These are phyloP conservation scores for Hemisphaericaspora subhashii DNA, from an alignment of 1,139 yeast genomes.

Conservation along the genomic window DNA sequence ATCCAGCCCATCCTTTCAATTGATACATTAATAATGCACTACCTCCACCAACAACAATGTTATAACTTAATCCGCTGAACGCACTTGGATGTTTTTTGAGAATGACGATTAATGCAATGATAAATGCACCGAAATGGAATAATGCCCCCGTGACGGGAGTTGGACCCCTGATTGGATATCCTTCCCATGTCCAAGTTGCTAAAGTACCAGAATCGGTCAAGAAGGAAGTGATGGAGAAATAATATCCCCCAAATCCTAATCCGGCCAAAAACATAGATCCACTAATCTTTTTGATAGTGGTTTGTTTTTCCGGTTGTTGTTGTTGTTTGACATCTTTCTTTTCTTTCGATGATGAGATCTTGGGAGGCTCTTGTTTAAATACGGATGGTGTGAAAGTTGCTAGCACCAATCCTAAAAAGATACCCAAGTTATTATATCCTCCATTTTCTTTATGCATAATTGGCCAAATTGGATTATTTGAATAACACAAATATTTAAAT, in stretches of 20 bases:
- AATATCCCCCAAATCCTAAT: slow-evolving; percentile 73
- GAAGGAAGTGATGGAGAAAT: slow-evolving; percentile 73
- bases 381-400: slow-evolving; percentile 51
- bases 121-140: slow-evolving; percentile 59
- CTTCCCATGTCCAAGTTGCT: slow-evolving; percentile 92
- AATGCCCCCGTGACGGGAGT: slow-evolving; percentile 88
- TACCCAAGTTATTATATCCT: slow-evolving; percentile 77
- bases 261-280: slow-evolving; percentile 53
- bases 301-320: neutral
- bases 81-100: slow-evolving; percentile 25
- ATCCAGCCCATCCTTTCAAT: slow-evolving; percentile 79
- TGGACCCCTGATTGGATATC: slow-evolving; percentile 86
- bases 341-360: slow-evolving; percentile 9
- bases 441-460: slow-evolving; percentile 85
- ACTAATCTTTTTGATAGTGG: slow-evolving; percentile 15
- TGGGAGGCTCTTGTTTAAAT: neutral
- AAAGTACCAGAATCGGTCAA: slow-evolving; percentile 83
- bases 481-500: slow-evolving; percentile 70
- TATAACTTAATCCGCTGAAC: slow-evolving; percentile 27
- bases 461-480: slow-evolving; percentile 97
- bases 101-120: slow-evolving; percentile 50
- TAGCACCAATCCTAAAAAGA: slow-evolving; percentile 62
- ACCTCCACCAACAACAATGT: slow-evolving; percentile 43
- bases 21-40: slow-evolving; percentile 52
- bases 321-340: slow-evolving; percentile 1